Base-by-base conservation (phyloP, 345 rosid species). In the Aegle marmelos region DNA sequence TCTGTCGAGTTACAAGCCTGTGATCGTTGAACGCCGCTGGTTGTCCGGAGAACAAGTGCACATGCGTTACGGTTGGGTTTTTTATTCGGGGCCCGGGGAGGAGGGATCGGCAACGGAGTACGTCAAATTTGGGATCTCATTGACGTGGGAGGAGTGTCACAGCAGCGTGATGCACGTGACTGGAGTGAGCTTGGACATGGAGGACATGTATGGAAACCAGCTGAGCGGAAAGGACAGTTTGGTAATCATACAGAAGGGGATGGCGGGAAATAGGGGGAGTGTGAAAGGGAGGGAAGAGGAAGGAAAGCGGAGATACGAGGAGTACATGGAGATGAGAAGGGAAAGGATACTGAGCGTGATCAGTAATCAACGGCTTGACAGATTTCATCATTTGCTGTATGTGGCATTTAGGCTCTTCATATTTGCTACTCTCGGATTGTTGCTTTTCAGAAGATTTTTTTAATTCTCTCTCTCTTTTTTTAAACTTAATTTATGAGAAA, bases 11-110 rank as follows among this genome's bases (percentile, higher is more conserved):
- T 79, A 84, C 57, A 84, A 68, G 53, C 85, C 97, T 21, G 97
- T 94, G 65, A 77, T 77, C n/a, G 92, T 91, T n/a, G 82, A 88
- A 37, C 74, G 87, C 24, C 94, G 89, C 82, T 91, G 98, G 97
- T 79, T 91, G 56, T 0, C 56, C 63, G 90, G 80, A 85, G 91
- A 95, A 6, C 95, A 90, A 72, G 88, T 90, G 22, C 89, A 91
- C 72, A 90, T 82, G 73, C 83, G 86, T 34, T 93, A 91, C 72
- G 79, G 76, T 22, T 39, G 82, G 7, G 66, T 88, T 4, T 24
- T 91, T 31, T 10, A 39, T 16, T 88, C 80, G 36, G 63, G 79
- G 62, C 50, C 4, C 16, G 16, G 50, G 16, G 53, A 80, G 68
- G 27, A 84, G 86, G 19, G 72, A 9, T 21, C 85, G 30, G 57